Evolutionary conservation across 2,329 filamentous ascomycete genomes (phyloP), one percentile per base, ranked within the genome.

Genomic region (Talaromyces atroroseus): DNA sequence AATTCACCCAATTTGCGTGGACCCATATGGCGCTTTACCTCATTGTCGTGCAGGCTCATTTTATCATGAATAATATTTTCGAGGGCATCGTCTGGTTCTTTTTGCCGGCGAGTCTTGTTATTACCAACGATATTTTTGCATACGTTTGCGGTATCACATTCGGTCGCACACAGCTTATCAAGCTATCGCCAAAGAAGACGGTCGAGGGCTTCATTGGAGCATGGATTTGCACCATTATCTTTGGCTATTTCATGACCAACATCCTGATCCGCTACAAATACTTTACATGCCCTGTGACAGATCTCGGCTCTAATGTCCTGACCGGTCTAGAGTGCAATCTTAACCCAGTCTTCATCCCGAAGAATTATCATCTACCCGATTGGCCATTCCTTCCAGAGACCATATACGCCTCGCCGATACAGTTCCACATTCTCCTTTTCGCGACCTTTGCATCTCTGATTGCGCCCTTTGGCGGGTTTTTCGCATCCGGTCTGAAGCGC

Each of bases 81-180:
- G 94, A 99, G 77, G 94, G 94, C 77, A 91, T 99, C 89, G 95
- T 99, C 71, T 99, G 94, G 94, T 97, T 99, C 80, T 96, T 97
- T 82, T 77, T 99, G 46, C 94, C 94, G 7, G 92, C 90, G 7
- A 87, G 90, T 53, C 83, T 99, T 65, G 94, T 99, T 71, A 96
- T 99, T 70, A 96, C 90, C 61, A 99, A 99, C 74, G 94, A 99
- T 71, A 99, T 99, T 62, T 97, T 95, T 67, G 94, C 94, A 66
- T 99, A 99, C 72, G 85, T 99, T 60, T 96, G 92, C 72, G 94
- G 94, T 59, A 97, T 99, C 69, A 92, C 92, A 21, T 96, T 99
- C 72, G 94, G 94, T 52, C 86, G 91, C 56, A 97, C 94, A 2
- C 94, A 96, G 73, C 84, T 99, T 63, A 99, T 99, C 78, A 95